Conservation (phyloP, 2,329 filamentous ascomycete genomes). For the Didymella lethalis region DNA sequence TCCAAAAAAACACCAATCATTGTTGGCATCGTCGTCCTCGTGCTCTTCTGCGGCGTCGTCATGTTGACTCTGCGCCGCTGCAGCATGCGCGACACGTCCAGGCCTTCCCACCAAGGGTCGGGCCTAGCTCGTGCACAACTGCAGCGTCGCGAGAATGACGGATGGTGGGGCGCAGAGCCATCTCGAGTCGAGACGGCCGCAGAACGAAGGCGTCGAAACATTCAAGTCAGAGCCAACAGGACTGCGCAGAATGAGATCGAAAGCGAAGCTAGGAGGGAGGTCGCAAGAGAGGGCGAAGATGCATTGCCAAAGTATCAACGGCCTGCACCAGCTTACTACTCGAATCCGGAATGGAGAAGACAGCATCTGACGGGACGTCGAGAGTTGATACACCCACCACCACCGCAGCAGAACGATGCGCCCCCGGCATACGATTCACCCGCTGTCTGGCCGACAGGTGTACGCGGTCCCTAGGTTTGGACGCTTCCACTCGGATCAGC, state of each 20-base stretch:
- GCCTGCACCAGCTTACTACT: slow-evolving; percentile 5
- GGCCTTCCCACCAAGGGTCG: background rate
- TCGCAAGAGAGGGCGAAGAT: background rate
- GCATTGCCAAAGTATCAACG: slow-evolving; percentile 3
- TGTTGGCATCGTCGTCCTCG: background rate
- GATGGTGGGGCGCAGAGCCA: background rate
- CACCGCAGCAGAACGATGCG: background rate
- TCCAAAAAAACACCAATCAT: background rate
- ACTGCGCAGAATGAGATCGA: background rate
- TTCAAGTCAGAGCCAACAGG: background rate
- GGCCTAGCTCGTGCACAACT: background rate
- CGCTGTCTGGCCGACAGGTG: slow-evolving; percentile 7
- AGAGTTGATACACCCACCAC: background rate
- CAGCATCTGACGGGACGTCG: background rate
- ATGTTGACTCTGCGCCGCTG: background rate
- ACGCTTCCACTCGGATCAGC: background rate
- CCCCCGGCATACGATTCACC: slow-evolving; percentile 12
- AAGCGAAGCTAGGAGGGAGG: background rate
- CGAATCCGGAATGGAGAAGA: background rate
- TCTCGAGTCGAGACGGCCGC: background rate
- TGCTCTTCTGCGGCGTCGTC: background rate
- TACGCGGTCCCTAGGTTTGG: background rate
- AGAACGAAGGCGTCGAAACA: background rate
- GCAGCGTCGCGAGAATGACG: background rate
- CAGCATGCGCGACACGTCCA: background rate